Evolutionary conservation across 1,284 basidiomycete species (phyloP).

Genomic region (Austroboletus niveus): DNA sequence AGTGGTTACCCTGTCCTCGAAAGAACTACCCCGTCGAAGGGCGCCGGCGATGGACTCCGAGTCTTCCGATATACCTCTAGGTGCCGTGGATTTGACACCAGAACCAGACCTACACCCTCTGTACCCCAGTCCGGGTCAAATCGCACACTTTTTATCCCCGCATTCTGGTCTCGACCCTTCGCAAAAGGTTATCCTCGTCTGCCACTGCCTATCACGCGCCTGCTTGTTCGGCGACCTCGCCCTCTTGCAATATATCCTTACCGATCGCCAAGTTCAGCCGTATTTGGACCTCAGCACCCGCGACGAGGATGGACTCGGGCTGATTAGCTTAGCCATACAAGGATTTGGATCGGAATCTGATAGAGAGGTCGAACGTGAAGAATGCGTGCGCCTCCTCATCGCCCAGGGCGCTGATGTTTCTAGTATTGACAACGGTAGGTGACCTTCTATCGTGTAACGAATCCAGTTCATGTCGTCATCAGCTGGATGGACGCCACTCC

Average conservation of each 20-base stretch:
- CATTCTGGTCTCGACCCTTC: conserved; percentile 63
- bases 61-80: conserved; percentile 4
- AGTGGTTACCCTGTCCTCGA: conserved; percentile 7
- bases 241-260: conserved; percentile 68
- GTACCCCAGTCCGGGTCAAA: conserved; percentile 65
- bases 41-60: conserved; percentile 11
- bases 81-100: conserved; percentile 51
- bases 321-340: conserved; percentile 78
- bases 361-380: conserved; percentile 81
- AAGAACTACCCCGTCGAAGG: conserved; percentile 1
- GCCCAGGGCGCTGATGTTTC: conserved; percentile 74
- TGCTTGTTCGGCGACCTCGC: conserved; percentile 74
- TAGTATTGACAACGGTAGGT: conserved; percentile 61
- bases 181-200: conserved; percentile 66
- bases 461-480: conserved; percentile 11
- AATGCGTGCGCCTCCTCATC: conserved; percentile 80
- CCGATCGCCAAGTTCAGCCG: conserved; percentile 66
- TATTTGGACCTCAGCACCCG: conserved; percentile 65
- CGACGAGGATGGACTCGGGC: conserved; percentile 82
- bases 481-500: conserved; percentile 96
- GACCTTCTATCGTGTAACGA: conserved; percentile 1
- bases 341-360: conserved; percentile 83
- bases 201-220: conserved; percentile 69
- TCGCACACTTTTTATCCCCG: conserved; percentile 60
- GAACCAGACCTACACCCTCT: conserved; percentile 76